phyloP scores from a whole-genome alignment of 202 grass and related monocot species.

The Zoysia matrella region DNA sequence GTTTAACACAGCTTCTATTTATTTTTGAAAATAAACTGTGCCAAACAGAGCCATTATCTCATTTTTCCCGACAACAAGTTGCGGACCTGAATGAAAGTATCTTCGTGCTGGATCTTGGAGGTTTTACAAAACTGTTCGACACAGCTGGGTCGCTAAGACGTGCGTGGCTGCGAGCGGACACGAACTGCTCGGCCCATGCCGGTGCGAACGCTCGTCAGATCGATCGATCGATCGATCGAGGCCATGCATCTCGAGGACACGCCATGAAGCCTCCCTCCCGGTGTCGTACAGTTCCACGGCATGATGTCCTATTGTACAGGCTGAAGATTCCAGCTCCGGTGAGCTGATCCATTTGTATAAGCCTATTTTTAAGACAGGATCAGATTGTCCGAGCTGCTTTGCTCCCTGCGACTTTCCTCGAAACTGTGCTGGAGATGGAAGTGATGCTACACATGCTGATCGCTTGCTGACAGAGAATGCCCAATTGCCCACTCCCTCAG shows the following conservation, averaged over 20 bases:
- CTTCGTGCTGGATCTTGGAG: not conserved
- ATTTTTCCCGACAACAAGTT: too few species aligned
- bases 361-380: not conserved
- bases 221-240: not conserved
- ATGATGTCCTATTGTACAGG: slow-evolving; percentile 18
- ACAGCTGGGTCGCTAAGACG: slow-evolving; percentile 36
- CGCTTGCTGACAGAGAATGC: slow-evolving; percentile 30
- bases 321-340: slow-evolving; percentile 39
- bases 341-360: slow-evolving; percentile 1
- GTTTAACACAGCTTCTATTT: too few species aligned
- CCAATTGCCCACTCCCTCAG: not conserved
- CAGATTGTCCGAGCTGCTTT: not conserved
- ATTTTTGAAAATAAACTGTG: too few species aligned
- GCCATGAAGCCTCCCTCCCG: not conserved
- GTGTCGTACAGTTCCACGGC: slow-evolving; percentile 28
- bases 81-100: not conserved
- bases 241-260: not conserved
- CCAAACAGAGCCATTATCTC: too few species aligned
- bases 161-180: slow-evolving; percentile 35
- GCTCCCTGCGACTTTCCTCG: slow-evolving; percentile 42
- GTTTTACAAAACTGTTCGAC: not conserved
- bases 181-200: slow-evolving; percentile 30
- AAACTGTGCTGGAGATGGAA: slow-evolving; percentile 16
- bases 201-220: slow-evolving; percentile 8
- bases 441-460: not conserved